Evolutionary conservation across 2,329 filamentous ascomycete genomes (phyloP), one percentile per base, ranked within the genome.

Genomic region (Aspergillus alliaceus): DNA sequence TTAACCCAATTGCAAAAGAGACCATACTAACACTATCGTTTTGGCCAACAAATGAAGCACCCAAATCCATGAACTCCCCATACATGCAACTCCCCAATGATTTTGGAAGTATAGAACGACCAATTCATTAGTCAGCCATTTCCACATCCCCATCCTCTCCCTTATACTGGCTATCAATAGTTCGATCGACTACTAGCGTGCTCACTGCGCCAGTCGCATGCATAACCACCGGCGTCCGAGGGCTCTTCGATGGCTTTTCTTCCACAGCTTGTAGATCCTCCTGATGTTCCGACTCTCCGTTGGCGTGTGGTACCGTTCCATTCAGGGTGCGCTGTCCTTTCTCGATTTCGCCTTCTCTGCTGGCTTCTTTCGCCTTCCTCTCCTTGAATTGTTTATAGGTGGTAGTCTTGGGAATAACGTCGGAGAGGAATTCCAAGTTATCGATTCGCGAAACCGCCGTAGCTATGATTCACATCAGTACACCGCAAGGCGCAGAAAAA

Each of bases 381-480:
- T 86, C 86, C 78, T 92, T 93, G 77, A 90, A 85, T 64, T 90
- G 85, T 71, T 90, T 90, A 79, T 87, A 96, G 15, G 90, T 87
- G 6, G 88, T 85, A 1, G 93, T 97, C 72, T 89, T 90, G 56
- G 95, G 95, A 35, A 97, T 90, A 25, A 96, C 86, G 75, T 99
- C 95, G 61, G 90, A 84, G 14, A 99, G 85, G 71, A 99, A 99
- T 74, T 99, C 93, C 51, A 99, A 88, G 72, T 96, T 96, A 75
- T 98, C 95, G 61, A 92, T 87, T 71, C 91, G 89, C 7, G 90
- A 85, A 54, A 98, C 88, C 27, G 95, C 93, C 68, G 86, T 90
- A 65, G 93, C 91, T 92, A 67, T 35, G 51, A 27, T 29, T 4
- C 44, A 12, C 11, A 25, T 61, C 50, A 70, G 61, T 42, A 42